Evolutionary conservation across 2,329 filamentous ascomycete species (phyloP).

Genomic region (Fusarium siculi): DNA sequence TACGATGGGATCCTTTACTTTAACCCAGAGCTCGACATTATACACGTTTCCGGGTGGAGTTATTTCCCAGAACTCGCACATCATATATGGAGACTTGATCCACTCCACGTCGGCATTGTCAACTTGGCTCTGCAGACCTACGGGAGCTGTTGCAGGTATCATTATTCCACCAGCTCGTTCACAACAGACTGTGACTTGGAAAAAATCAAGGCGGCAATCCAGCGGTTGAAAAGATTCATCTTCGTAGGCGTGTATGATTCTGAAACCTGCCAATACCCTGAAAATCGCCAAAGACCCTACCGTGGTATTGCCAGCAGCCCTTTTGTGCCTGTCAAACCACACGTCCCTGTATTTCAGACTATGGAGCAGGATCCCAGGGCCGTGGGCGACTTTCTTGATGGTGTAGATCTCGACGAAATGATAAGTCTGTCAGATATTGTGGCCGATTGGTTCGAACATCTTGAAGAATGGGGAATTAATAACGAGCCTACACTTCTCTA

Average conservation of each 20-base stretch:
- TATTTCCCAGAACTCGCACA: background rate
- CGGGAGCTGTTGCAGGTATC: background rate
- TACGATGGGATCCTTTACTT: background rate
- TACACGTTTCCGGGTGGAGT: background rate
- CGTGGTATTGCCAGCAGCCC: background rate
- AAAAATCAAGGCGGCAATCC: background rate
- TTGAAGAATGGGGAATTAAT: background rate
- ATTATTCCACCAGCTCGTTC: background rate
- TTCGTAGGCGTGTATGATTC: background rate
- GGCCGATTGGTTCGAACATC: background rate
- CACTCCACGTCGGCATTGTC: background rate
- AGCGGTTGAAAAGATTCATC: background rate
- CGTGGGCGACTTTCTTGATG: background rate
- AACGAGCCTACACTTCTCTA: background rate
- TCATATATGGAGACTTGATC: background rate
- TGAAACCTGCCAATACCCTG: background rate
- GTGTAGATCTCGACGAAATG: rapidly evolving
- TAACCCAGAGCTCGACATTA: background rate
- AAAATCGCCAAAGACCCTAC: rapidly evolving
- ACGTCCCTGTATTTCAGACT: background rate
- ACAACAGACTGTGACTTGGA: background rate
- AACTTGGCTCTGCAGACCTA: background rate
- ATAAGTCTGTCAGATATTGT: rapidly evolving
- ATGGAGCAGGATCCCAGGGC: background rate
- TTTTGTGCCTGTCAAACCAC: background rate